A percentile compares a stretch with the other conserved stretches of the same genome.
These are phyloP conservation scores for Mikania micrantha DNA, from an alignment of 129 eudicot genomes.

Conservation along the genomic window DNA sequence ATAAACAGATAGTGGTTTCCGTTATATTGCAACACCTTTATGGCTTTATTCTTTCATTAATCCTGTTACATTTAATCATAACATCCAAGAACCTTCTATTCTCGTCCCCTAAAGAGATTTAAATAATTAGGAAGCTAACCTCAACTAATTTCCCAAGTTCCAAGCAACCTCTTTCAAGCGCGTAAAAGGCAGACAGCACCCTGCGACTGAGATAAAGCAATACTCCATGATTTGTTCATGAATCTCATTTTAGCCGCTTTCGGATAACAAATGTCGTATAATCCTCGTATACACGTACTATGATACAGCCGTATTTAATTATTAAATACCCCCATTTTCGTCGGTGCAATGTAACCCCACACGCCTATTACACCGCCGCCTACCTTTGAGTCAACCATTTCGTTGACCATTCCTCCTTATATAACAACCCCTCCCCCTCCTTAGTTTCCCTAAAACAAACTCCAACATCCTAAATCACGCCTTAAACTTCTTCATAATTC, in stretches of 20 bases:
- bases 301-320: slow-evolving; percentile 20
- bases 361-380: slow-evolving; percentile 21
- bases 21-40: too few relatives aligned
- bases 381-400: slow-evolving; percentile 41
- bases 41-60: too few relatives aligned
- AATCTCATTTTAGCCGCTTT: slow-evolving; percentile 14
- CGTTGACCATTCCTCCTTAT: slow-evolving; percentile 29
- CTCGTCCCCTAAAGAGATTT: too few relatives aligned
- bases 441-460: background rate
- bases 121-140: too few relatives aligned
- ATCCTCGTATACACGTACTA: slow-evolving; percentile 5
- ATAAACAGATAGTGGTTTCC: too few relatives aligned
- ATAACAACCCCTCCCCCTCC: background rate
- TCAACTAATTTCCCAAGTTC: too few relatives aligned
- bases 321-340: background rate
- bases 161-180: background rate
- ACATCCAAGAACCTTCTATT: too few relatives aligned
- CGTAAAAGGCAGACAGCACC: background rate
- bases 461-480: background rate
- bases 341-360: slow-evolving; percentile 24
- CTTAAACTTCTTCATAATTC: background rate
- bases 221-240: background rate
- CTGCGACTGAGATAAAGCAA: background rate
- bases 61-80: too few relatives aligned
- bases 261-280: slow-evolving; percentile 8